These are phyloP conservation scores for Nothophytophthora sp. DNA, from an alignment of 352 stramenopile genomes.

Conservation along the genomic window DNA sequence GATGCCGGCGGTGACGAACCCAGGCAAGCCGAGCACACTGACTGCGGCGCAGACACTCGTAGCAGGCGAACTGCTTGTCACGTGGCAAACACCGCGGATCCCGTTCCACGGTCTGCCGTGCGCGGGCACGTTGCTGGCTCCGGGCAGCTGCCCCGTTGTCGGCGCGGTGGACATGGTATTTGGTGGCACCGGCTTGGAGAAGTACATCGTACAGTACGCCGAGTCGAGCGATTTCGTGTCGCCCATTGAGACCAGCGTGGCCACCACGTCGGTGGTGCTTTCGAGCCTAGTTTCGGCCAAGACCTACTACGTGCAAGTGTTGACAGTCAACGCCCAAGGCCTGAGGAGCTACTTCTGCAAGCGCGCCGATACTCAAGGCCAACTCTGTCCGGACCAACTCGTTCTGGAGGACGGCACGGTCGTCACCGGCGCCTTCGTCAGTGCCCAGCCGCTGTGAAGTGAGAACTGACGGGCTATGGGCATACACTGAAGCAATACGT, in stretches of 20 bases:
- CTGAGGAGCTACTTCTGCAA: conserved; percentile 73
- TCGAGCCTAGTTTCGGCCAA: conserved; percentile 66
- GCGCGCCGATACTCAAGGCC: conserved; percentile 49
- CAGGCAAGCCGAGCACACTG: conserved; percentile 71
- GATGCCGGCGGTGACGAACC: conserved; percentile 51
- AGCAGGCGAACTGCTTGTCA: conserved; percentile 44
- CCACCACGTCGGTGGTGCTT: conserved; percentile 61
- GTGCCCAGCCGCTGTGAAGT: conserved; percentile 28
- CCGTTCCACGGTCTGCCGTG: conserved; percentile 74
- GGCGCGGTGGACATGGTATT: conserved; percentile 88
- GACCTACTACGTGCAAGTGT: conserved; percentile 84
- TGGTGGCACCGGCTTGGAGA: conserved; percentile 88
- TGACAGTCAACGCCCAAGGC: conserved; percentile 80
- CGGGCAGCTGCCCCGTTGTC: conserved; percentile 55
- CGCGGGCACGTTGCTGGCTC: conserved; percentile 53
- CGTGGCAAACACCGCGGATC: conserved; percentile 65
- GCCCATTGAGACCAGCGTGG: conserved; percentile 63
- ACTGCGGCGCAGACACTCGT: conserved; percentile 26
- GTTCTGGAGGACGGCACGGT: conserved; percentile 65
- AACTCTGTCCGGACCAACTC: conserved; percentile 75
- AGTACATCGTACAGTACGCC: conserved; percentile 95
- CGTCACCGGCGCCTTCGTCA: conserved; percentile 58
- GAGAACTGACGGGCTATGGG: background rate
- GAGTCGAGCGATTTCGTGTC: conserved; percentile 68
- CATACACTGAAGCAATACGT: no score